Evolutionary conservation across 345 rosid species (phyloP), one percentile per base, ranked within the genome.

Genomic region (Gossypium ekmanianum): DNA sequence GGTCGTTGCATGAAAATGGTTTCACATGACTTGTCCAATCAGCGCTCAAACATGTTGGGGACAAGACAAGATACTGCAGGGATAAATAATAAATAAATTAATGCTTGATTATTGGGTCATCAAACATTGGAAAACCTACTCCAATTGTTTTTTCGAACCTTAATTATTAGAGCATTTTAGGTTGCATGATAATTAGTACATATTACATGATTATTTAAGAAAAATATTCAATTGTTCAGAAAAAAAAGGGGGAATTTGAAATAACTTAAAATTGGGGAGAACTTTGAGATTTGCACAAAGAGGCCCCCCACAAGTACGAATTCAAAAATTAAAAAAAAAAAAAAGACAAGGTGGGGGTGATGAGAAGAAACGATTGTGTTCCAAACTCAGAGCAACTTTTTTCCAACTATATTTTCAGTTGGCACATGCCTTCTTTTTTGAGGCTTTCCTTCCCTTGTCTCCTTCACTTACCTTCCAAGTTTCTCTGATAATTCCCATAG

Each of bases 91-190:
- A 12, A 8, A 18, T 18, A 9, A 18, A 8, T 12, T 41, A 41
- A 12, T 72, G 14, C 1, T 67, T 68, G 69, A 18, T 47, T 68
- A 57, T 57, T 57, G 61, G 79, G 82, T 76, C 79, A 68, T 78
- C 70, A 10, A 48, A 48, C 50, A 63, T 72, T 68, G 8, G 24
- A 50, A 68, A 52, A 1, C 41, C 58, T 61, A 26, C 22, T 50
- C 64, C 64, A 76, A 52, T 20, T 34, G 7, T 34, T 34, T 34
- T 34, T 34, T 34, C 41, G 41, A 34, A 1, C 41, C 41, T 34
- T 5, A 34, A 34, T 34, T 34, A 34, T 34, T 34, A 34, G 41
- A 34, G 7, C 41, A 34, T 34, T 34, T 34, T 34, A 34, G 41
- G 41, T 5, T 1, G 41, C 41, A 34, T 34, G 7, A 34, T 34